Percentiles rank a stretch among this genome's conserved stretches.
Conservation (phyloP, 305 asterid genomes). For the Solanum hybrid region DNA sequence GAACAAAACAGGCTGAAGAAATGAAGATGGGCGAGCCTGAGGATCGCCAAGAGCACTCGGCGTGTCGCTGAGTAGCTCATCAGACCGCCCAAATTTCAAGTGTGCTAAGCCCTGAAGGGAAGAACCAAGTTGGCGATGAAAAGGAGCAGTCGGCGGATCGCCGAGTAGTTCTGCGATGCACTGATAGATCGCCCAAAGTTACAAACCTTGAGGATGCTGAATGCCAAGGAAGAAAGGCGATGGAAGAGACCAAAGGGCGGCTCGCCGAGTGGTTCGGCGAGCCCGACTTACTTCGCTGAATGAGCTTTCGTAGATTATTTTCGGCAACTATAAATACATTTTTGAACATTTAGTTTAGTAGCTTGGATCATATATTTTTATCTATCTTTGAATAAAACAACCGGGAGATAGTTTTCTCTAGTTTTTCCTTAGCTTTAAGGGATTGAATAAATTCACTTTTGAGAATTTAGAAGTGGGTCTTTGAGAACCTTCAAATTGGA, state of each 20-base stretch:
- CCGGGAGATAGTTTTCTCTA: not conserved
- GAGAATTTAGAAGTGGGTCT: not conserved
- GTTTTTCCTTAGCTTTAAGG: not conserved
- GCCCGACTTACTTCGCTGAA: not conserved
- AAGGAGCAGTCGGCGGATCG: not conserved
- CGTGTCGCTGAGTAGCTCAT: not conserved
- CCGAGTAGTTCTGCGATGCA: not conserved
- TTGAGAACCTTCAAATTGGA: not conserved
- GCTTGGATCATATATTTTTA: not conserved
- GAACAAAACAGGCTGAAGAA: not conserved
- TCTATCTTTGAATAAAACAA: too few species aligned
- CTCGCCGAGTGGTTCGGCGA: not conserved
- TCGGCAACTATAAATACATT: not conserved
- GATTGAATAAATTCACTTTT: not conserved
- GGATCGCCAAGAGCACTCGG: not conserved
- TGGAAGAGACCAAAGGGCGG: not conserved
- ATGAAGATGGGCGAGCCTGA: not conserved
- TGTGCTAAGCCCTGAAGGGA: not conserved
- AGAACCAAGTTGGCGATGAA: not conserved
- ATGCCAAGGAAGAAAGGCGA: not conserved
- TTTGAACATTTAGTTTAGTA: not conserved
- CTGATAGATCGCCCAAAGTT: not conserved
- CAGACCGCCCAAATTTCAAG: not conserved
- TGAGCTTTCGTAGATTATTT: not conserved
- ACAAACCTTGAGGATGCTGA: not conserved